These are phyloP conservation scores for Paecilomyces formosus DNA, from an alignment of 2,329 filamentous ascomycete genomes.

Conservation along the genomic window DNA sequence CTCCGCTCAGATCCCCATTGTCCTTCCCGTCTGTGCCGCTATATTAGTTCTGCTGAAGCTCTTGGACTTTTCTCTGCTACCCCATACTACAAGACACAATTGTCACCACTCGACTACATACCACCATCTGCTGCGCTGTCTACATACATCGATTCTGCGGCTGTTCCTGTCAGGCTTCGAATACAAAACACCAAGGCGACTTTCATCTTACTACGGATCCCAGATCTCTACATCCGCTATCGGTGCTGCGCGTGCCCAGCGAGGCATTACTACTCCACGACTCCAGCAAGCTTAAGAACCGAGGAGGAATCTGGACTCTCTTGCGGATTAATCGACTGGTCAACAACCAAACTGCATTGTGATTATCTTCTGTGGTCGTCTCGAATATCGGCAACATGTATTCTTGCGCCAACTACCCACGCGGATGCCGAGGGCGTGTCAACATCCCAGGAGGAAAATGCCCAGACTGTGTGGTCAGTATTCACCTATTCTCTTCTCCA, in stretches of 20 bases:
- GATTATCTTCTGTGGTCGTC: neutral
- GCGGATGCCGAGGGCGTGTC: slow-evolving; percentile 40
- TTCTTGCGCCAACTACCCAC: slow-evolving; percentile 41
- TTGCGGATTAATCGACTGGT: neutral
- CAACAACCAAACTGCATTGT: neutral
- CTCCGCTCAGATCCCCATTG: neutral
- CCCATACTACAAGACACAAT: neutral
- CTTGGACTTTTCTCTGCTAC: neutral
- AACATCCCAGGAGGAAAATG: slow-evolving; percentile 37
- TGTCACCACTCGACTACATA: neutral
- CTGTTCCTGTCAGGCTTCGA: neutral
- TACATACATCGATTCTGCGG: neutral
- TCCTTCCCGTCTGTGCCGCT: neutral
- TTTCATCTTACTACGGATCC: neutral
- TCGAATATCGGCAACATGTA: slow-evolving; percentile 29
- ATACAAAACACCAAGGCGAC: neutral
- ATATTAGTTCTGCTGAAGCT: neutral
- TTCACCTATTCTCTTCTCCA: neutral
- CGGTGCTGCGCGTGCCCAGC: neutral
- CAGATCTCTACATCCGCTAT: neutral
- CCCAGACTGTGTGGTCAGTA: slow-evolving; percentile 38
- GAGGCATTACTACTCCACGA: neutral
- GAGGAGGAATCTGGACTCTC: neutral
- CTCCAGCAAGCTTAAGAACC: neutral
- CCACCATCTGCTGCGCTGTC: neutral